A percentile compares a stretch with the other conserved stretches of the same genome.
phyloP scores from a whole-genome alignment of 495 filamentous ascomycete species.

The Penicillium macrosclerotiorum region DNA sequence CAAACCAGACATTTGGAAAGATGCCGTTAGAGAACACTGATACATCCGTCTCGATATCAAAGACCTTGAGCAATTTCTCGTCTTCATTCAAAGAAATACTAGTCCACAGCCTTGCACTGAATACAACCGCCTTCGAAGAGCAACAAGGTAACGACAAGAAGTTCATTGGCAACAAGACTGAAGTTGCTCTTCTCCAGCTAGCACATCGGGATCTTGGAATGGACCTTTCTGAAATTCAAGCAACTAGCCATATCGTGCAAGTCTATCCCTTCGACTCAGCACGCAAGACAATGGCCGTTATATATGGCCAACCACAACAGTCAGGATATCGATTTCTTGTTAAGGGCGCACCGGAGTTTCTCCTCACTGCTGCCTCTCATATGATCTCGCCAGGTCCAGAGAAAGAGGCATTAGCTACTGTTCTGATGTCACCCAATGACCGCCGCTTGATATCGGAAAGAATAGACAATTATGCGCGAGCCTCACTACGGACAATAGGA shows the following conservation, averaged over 20 bases:
- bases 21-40: conserved; percentile 20
- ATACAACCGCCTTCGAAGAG: conserved; percentile 67
- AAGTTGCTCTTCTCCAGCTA: conserved; percentile 64
- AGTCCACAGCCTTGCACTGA: conserved; percentile 60
- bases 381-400: conserved; percentile 23
- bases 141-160: conserved; percentile 52
- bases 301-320: conserved; percentile 53
- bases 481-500: conserved; percentile 63
- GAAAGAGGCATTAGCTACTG: conserved; percentile 36
- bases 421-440: conserved; percentile 31
- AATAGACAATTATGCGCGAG: conserved; percentile 57
- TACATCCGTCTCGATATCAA: conserved; percentile 20
- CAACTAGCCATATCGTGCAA: conserved; percentile 58
- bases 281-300: conserved; percentile 67
- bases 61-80: conserved; percentile 39
- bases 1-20: conserved; percentile 50
- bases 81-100: conserved; percentile 46
- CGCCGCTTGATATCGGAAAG: conserved; percentile 29
- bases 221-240: conserved; percentile 57
- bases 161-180: conserved; percentile 70
- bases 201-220: conserved; percentile 63
- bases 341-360: conserved; percentile 69
- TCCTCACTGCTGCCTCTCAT: conserved; percentile 49
- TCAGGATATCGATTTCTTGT: conserved; percentile 62
- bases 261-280: conserved; percentile 67